Evolutionary conservation across 1,284 basidiomycete genomes (phyloP).

Genomic region (Ustilago bromivora): DNA sequence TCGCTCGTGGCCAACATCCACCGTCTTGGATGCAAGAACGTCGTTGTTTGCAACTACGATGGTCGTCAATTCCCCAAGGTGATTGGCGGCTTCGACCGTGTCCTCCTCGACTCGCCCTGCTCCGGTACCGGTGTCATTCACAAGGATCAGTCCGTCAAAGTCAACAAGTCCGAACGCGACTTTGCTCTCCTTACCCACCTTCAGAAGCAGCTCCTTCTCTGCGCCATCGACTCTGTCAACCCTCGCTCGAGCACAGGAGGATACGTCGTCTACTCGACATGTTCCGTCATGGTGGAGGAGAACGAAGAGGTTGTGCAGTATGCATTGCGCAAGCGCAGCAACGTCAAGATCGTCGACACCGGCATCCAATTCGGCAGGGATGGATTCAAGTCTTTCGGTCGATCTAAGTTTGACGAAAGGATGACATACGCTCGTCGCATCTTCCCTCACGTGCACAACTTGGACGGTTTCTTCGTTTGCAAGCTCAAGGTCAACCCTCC

Average conservation of each 20-base stretch:
- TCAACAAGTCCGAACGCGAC: constrained; percentile 97
- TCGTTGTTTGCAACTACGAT: constrained; percentile 96
- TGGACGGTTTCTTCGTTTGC: constrained; percentile 99
- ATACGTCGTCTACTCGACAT: constrained; percentile 97
- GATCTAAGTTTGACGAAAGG: constrained; percentile 85
- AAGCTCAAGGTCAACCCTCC: constrained; percentile 84
- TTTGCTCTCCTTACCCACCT: constrained; percentile 90
- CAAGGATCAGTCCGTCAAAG: constrained; percentile 96
- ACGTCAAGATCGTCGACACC: constrained; percentile 91
- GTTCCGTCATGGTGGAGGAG: constrained; percentile 97
- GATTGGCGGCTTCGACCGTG: constrained; percentile 97
- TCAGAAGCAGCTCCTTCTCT: constrained; percentile 97
- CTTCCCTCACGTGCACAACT: constrained; percentile 72
- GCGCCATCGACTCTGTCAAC: constrained; percentile 95
- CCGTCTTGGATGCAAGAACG: constrained; percentile 97
- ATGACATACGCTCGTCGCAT: constrained; percentile 72
- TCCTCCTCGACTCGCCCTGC: constrained; percentile 96
- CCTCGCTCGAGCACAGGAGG: constrained; percentile 91
- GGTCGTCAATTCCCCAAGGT: constrained; percentile 99
- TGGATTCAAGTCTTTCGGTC: constrained; percentile 89
- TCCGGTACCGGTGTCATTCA: constrained; percentile 98
- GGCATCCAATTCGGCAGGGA: constrained; percentile 93
- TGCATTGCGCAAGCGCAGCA: constrained; percentile 94
- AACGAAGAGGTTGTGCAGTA: constrained; percentile 99
- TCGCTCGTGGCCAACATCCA: constrained; percentile 96